These are phyloP conservation scores for Pisolithus orientalis DNA, from an alignment of 768 basidiomycete species.

Conservation along the genomic window DNA sequence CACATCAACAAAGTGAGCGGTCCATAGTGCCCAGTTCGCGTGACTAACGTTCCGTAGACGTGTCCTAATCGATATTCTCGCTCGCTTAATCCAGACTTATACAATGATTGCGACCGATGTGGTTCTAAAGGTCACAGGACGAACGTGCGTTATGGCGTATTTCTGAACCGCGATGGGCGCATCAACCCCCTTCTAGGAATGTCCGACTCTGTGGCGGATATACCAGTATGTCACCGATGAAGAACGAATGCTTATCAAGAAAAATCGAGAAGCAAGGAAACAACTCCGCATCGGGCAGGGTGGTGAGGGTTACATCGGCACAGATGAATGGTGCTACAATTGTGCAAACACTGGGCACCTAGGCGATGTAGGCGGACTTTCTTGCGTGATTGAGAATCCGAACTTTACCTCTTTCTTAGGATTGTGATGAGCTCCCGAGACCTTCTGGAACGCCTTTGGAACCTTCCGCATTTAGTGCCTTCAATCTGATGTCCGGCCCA, in stretches of 20 bases:
- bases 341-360: conserved; percentile 70
- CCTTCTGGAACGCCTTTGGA: conserved; percentile 39
- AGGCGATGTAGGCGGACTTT: conserved; percentile 58
- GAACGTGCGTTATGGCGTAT: conserved; percentile 41
- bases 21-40: neutral
- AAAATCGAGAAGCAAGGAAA: conserved; percentile 43
- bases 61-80: conserved; percentile 57
- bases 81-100: conserved; percentile 15
- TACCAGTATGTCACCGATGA: conserved; percentile 64
- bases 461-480: conserved; percentile 60
- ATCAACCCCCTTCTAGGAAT: conserved; percentile 49
- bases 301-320: conserved; percentile 72
- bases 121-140: conserved; percentile 56
- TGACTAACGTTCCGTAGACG: conserved; percentile 34
- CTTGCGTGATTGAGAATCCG: neutral
- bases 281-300: conserved; percentile 53
- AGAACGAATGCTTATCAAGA: conserved; percentile 40
- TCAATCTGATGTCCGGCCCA: conserved; percentile 59
- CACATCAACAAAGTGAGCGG: conserved; percentile 57
- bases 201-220: conserved; percentile 75
- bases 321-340: conserved; percentile 77
- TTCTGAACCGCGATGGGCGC: neutral
- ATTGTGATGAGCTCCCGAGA: conserved; percentile 47
- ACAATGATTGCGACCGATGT: conserved; percentile 63
- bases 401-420: conserved; percentile 26